Percentiles rank a stretch among this genome's conserved stretches.
Evolutionary conservation across 208 protist genomes (phyloP).

Genomic region (Entamoeba moshkovskii): DNA sequence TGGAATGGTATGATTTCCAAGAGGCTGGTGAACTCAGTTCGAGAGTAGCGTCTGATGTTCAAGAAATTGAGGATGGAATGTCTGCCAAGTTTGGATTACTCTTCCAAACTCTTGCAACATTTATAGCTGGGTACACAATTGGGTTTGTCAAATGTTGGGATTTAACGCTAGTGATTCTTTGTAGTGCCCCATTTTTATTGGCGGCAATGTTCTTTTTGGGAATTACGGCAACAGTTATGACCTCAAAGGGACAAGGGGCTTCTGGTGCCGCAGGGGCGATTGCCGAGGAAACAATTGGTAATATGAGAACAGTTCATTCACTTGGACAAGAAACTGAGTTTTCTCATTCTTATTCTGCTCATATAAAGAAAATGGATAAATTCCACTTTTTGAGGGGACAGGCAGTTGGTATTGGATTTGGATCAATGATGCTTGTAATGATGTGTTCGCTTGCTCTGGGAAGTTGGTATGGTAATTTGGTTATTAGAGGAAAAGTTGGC

Average conservation of each 20-base stretch:
- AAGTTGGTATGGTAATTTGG: not conserved
- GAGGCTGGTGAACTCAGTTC: not conserved
- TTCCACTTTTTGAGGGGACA: not conserved
- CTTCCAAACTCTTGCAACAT: not conserved
- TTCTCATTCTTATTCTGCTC: not conserved
- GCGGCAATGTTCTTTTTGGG: not conserved
- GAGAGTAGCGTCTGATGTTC: not conserved
- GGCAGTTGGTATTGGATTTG: not conserved
- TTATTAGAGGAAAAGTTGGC: not conserved
- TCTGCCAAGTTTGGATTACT: not conserved
- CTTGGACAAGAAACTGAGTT: not conserved
- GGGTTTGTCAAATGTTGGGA: not conserved
- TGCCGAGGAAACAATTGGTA: not conserved
- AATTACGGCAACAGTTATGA: not conserved
- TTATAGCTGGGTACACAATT: not conserved
- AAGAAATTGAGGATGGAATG: not conserved
- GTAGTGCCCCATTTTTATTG: not conserved
- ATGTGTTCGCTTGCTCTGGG: not conserved
- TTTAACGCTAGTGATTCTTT: not conserved
- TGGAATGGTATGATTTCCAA: not conserved
- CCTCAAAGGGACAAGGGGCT: not conserved
- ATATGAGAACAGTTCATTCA: not conserved
- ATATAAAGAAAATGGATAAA: not conserved
- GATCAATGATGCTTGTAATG: not conserved
- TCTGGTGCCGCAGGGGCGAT: not conserved